Conservation (phyloP, 202 grass and related monocot genomes). For the Panicum hallii region DNA sequence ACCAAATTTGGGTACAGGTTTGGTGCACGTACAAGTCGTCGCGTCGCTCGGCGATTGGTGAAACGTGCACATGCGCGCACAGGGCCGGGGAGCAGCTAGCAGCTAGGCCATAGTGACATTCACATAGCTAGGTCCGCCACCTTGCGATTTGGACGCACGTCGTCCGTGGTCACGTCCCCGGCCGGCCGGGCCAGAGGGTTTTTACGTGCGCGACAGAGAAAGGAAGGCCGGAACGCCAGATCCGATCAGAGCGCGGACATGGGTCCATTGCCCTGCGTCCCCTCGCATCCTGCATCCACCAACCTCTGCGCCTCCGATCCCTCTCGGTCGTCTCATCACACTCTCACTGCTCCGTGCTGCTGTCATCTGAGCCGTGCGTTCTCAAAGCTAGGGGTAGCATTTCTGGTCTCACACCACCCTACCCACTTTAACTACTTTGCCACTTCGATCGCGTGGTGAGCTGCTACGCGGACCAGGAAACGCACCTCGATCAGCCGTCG, state of each 20-base stretch:
- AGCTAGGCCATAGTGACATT: background rate
- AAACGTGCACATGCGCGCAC: constrained; percentile 41
- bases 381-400: constrained; percentile 10
- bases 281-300: background rate
- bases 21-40: background rate
- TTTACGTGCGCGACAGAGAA: constrained; percentile 26
- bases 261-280: background rate
- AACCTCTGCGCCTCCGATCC: constrained; percentile 23
- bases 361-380: constrained; percentile 22
- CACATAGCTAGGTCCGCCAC: background rate
- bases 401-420: background rate
- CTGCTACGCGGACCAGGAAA: background rate
- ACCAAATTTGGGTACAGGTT: background rate
- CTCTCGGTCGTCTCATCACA: background rate
- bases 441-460: constrained; percentile 11
- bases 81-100: constrained; percentile 2
- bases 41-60: constrained; percentile 18
- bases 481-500: background rate
- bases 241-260: constrained; percentile 28
- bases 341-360: background rate
- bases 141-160: constrained; percentile 24
- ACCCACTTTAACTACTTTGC: constrained; percentile 46
- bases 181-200: background rate
- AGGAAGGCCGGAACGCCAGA: constrained; percentile 35
- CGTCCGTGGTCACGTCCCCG: constrained; percentile 3